Base-by-base conservation (phyloP, 2,329 filamentous ascomycete species). In the Ophiostoma himal-ulmi region DNA sequence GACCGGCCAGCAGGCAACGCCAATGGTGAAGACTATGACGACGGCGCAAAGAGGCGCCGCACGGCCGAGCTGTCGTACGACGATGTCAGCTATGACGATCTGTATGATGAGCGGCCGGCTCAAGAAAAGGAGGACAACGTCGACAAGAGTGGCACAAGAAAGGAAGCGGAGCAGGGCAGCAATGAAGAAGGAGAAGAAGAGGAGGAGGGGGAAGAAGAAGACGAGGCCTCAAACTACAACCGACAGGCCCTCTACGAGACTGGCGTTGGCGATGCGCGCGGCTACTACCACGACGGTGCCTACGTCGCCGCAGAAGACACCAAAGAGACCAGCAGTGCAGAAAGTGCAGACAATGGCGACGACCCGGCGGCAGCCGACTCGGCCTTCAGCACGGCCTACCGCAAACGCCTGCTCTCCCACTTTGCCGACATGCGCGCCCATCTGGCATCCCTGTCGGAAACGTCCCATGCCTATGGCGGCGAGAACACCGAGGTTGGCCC, bases 231-330 rank as follows among this genome's bases (percentile, higher is more conserved):
- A 30, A 75, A 76, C 26, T 75, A 77, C 34, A 69, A 78, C 3
- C 81, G 84, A 37, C 71, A 78, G 79, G 77, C 76, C 41, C 82
- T 85, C 60, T 88, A 88, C 75, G 76, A 82, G 10, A 77, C 81
- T 70, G 82, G 82, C 6, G 73, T 79, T 26, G 83, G 84, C 69
- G 86, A 90, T 75, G 81, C 83, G 30, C 80, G 85, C 70, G 91
- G 90, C 13, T 89, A 87, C 76, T 95, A 92, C 77, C 82, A 88
- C 20, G 91, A 96, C 74, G 93, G 93, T 67, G 91, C 92, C 52
- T 97, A 93, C 77, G 87, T 90, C 34, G 91, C 89, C 4, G 82
- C 84, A 0, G 76, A 77, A 13, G 77, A 78, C 30, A 74, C 77
- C 14, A 71, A 77, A 13, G 77, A 78, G 34, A 74, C 77, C 14